A percentile compares a stretch with the other conserved stretches of the same genome.
phyloP scores from a whole-genome alignment of 768 basidiomycete species.

The Chiua virens region DNA sequence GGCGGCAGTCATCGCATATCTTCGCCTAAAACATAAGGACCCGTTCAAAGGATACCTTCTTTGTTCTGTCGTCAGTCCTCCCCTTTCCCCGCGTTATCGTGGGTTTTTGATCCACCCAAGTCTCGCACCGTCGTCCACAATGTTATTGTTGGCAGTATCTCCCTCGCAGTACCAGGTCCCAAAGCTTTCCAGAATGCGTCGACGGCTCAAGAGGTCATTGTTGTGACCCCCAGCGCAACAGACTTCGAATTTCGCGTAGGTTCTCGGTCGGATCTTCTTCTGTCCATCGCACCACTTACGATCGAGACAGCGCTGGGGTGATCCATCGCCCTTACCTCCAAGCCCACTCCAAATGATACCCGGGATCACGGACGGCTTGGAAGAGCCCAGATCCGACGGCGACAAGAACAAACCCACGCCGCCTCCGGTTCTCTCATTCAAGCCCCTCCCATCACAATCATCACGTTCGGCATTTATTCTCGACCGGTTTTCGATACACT shows the following conservation, averaged over 20 bases:
- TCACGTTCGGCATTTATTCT: constrained; percentile 79
- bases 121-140: constrained; percentile 72
- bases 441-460: constrained; percentile 66
- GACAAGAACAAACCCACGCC: constrained; percentile 3
- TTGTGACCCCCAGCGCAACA: constrained; percentile 59
- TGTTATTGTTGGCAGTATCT: constrained; percentile 74
- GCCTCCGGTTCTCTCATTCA: constrained; percentile 46
- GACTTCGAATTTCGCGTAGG: constrained; percentile 56
- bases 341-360: constrained; percentile 39
- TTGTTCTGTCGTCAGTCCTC: constrained; percentile 65
- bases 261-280: constrained; percentile 10
- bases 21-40: constrained; percentile 79
- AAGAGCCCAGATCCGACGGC: constrained; percentile 3
- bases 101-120: constrained; percentile 22
- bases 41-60: constrained; percentile 74
- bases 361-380: constrained; percentile 13
- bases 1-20: constrained; percentile 74
- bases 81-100: background rate
- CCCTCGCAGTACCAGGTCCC: constrained; percentile 70
- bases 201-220: constrained; percentile 78
- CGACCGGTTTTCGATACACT: constrained; percentile 68
- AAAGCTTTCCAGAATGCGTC: constrained; percentile 80
- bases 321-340: constrained; percentile 63
- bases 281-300: constrained; percentile 4
- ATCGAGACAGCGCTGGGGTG: constrained; percentile 59